Evolutionary conservation across 2,329 filamentous ascomycete genomes (phyloP), one percentile per base, ranked within the genome.

Genomic region (Colletotrichum falcatum): DNA sequence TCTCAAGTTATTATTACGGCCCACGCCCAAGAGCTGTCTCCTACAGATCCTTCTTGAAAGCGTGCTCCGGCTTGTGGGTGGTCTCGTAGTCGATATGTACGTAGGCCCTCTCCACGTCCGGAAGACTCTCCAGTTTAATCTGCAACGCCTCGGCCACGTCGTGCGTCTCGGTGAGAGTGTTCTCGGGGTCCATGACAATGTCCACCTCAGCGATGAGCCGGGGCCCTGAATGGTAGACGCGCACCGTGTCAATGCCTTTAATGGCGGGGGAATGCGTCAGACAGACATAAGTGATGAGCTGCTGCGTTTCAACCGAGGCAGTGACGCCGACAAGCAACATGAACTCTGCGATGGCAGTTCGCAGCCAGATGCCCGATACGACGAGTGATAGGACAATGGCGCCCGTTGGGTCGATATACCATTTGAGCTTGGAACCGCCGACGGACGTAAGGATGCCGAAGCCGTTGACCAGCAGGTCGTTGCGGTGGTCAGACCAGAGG

Each of bases 21-120:
- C 55, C 55, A 44, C 28, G 28, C 26, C 1, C 30, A 11, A 14
- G 46, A 28, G n/a, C 37, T 63, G 72, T 23, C 18, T 46, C 23
- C 73, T 74, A 90, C 53, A 91, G 70, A 72, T 90, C 87, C 81
- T 91, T 91, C 82, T 90, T 90, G 70, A 82, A 85, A 14, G 83
- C 82, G 76, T 91, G 95, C 83, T 98, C 95, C 0, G 95, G 95
- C 80, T 96, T 95, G 81, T 98, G 95, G 23, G 92, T 94, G 11
- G 94, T 97, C 84, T 98, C 96, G 76, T 96, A 98, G 80, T 99
- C 95, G 28, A 98, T 95, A 80, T 99, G 96, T 37, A 98, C 95
- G 79, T 98, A 98, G 0, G 94, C 94, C 70, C 95, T 85, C 86
- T 98, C 96, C 20, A 98, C 91, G 78, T 97, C 91, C 0, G 95